These are phyloP conservation scores for Hypoxylon sp. DNA, from an alignment of 2,329 filamentous ascomycete genomes.

Conservation along the genomic window DNA sequence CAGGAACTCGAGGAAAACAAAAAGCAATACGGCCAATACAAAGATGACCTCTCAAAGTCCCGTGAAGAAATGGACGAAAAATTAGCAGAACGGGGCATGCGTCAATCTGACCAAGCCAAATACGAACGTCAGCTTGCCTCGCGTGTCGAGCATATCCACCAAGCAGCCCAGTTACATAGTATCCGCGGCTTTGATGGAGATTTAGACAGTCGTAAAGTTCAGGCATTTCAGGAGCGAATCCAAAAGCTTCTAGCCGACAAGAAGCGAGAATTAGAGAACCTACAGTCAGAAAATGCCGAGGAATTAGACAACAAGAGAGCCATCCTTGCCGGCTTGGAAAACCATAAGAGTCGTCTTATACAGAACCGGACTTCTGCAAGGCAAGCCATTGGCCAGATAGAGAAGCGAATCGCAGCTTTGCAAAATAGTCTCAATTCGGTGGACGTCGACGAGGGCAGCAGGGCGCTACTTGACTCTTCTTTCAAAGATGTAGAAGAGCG, in stretches of 20 bases:
- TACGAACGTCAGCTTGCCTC: constrained; percentile 84
- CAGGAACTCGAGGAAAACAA: constrained; percentile 75
- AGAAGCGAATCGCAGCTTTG: constrained; percentile 75
- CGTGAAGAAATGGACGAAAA: constrained; percentile 66
- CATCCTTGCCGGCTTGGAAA: constrained; percentile 79
- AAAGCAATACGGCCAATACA: constrained; percentile 76
- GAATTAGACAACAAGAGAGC: constrained; percentile 81
- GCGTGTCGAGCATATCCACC: constrained; percentile 81
- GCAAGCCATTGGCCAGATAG: constrained; percentile 80
- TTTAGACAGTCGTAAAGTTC: constrained; percentile 79
- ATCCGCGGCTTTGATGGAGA: constrained; percentile 89
- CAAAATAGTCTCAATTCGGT: constrained; percentile 81
- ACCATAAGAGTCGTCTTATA: constrained; percentile 77
- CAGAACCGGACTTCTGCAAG: constrained; percentile 82
- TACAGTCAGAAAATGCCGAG: constrained; percentile 79
- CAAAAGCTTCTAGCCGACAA: constrained; percentile 83
- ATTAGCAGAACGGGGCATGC: constrained; percentile 78
- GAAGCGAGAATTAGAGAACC: constrained; percentile 80
- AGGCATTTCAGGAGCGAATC: constrained; percentile 83
- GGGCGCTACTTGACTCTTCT: constrained; percentile 81
- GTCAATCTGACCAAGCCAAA: constrained; percentile 87
- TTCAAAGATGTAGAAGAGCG: constrained; percentile 77
- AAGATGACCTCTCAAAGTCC: constrained; percentile 61
- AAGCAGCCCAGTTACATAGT: constrained; percentile 80
- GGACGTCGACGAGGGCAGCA: constrained; percentile 86